Conservation (phyloP, 148 eudicot genomes). For the Diospyros lotus region DNA sequence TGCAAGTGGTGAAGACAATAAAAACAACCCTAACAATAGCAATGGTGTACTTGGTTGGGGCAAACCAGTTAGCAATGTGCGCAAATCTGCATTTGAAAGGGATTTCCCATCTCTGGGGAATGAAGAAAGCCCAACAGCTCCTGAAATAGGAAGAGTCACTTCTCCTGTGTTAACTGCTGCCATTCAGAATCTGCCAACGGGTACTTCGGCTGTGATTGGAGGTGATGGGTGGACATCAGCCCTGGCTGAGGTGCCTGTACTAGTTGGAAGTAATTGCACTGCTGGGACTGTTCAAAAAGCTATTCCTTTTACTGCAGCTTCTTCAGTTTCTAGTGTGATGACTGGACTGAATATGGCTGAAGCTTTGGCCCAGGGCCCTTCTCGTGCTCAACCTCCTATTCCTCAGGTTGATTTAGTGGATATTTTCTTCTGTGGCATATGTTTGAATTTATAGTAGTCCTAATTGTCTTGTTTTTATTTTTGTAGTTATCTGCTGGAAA, state of each 20-base stretch:
- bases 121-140: conserved; percentile 27
- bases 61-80: conserved; percentile 14
- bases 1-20: conserved; percentile 15
- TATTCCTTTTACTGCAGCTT: conserved; percentile 13
- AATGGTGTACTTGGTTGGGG: conserved; percentile 16
- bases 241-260: conserved; percentile 44
- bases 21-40: conserved; percentile 13
- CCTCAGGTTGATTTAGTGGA: conserved; percentile 30
- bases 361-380: conserved; percentile 40
- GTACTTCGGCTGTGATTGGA: conserved; percentile 21
- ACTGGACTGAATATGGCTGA: conserved; percentile 51
- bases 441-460: background rate
- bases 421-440: background rate
- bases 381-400: conserved; percentile 26
- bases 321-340: conserved; percentile 19
- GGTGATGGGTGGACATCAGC: conserved; percentile 52
- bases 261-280: conserved; percentile 24
- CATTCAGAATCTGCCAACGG: conserved; percentile 30
- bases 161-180: conserved; percentile 41
- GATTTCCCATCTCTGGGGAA: conserved; percentile 42
- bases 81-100: conserved; percentile 32
- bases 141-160: conserved; percentile 33
- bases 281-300: conserved; percentile 19
- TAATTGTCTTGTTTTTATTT: background rate
- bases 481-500: conserved; percentile 33